Evolutionary conservation across 2,329 filamentous ascomycete genomes (phyloP), one percentile per base, ranked within the genome.

Genomic region (Sphaerulina vaccinii): DNA sequence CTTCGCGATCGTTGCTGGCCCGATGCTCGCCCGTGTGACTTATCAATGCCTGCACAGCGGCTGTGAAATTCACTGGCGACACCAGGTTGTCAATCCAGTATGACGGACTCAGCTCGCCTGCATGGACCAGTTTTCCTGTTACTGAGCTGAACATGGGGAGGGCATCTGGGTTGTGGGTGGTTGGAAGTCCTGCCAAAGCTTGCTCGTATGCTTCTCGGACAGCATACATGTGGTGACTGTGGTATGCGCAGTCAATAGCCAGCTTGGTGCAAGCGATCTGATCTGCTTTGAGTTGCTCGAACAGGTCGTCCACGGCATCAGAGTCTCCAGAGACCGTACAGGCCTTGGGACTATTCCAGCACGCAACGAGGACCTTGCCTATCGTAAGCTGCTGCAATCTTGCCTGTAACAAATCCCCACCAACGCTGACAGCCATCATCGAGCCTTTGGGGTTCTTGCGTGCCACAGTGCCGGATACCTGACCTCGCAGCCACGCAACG

Each of bases 311-410:
- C 3, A 78, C 66, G 3, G 63, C 66, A 51, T 68, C 56, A 2
- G 40, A 51, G 52, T 77, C 72, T 0, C 77, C 77, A 4, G 75
- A 76, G 0, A 78, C 37, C 0, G 77, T 79, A 1, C 77, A 63
- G 27, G 69, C 73, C 16, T 39, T 27, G 0, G 73, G 67, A 23
- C 67, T 70, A 55, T 79, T 79, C 44, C 65, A 43, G 3, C 68
- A 70, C 1, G 71, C 71, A 32, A 73, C 58, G 7, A 55, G 56
- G 15, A 45, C 54, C 16, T 54, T 48, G 21, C 51, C 50, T 11
- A 8, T 24, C 8, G 40, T 21, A 41, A 56, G 54, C 4, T 64
- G 38, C 5, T 56, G 57, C 45, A 57, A 55, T 5, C 65, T 39
- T 2, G n/a, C 39, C 23, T 6, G 61, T 19, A 51, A 66, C 3